These are phyloP conservation scores for Ceratobasidium sp. DNA, from an alignment of 1,284 basidiomycete species.

Conservation along the genomic window DNA sequence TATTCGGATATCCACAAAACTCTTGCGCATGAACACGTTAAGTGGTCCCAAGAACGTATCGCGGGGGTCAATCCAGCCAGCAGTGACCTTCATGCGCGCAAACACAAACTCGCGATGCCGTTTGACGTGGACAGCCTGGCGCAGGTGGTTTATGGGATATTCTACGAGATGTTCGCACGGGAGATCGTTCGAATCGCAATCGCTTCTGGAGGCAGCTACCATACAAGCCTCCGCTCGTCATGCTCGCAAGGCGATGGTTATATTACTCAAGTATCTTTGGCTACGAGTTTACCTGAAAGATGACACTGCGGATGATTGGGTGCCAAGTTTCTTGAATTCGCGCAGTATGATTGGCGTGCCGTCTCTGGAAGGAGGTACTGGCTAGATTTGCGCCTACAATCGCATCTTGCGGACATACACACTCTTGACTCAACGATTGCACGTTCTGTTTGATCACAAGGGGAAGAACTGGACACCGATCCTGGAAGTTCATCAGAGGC, in stretches of 20 bases:
- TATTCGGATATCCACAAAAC: slow-evolving; percentile 10
- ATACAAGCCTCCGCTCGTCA: not conserved
- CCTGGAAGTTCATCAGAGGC: not conserved
- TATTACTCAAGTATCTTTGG: not conserved
- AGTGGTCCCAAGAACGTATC: slow-evolving; percentile 10
- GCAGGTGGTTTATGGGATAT: slow-evolving; percentile 2
- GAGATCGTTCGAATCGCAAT: slow-evolving; percentile 48
- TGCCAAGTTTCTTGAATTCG: not conserved
- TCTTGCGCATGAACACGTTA: not conserved
- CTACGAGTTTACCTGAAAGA: not conserved
- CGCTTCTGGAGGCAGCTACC: slow-evolving; percentile 38
- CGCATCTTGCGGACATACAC: slow-evolving; percentile 10
- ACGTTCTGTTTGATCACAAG: not conserved
- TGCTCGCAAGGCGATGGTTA: not conserved
- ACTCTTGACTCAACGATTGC: not conserved
- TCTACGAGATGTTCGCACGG: slow-evolving; percentile 15
- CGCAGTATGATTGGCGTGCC: not conserved
- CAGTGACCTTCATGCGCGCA: not conserved
- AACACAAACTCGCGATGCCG: not conserved
- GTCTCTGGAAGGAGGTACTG: not conserved
- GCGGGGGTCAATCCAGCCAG: slow-evolving; percentile 18
- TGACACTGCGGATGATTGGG: not conserved
- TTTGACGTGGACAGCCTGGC: slow-evolving; percentile 6
- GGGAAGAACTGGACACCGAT: not conserved
- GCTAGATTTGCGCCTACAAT: slow-evolving; percentile 7